phyloP scores from a whole-genome alignment of 352 stramenopile genomes.

The Pilasporangium apinafurcum region DNA sequence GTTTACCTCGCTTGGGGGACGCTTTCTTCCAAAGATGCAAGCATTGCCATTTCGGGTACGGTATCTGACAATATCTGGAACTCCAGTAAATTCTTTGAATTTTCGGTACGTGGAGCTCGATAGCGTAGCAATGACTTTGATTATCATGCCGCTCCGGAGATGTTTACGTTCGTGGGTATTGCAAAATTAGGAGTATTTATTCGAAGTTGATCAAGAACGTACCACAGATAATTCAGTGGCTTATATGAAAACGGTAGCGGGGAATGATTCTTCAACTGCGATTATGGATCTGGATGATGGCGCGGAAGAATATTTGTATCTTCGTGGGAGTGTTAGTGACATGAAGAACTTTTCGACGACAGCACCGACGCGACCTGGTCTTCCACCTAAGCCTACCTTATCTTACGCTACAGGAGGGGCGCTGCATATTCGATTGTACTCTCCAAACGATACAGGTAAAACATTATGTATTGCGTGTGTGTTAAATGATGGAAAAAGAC shows the following conservation, averaged over 20 bases:
- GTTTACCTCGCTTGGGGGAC: slow-evolving; percentile 5
- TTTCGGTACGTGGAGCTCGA: slow-evolving; percentile 33
- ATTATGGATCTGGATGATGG: slow-evolving; percentile 7
- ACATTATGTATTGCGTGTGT: background rate
- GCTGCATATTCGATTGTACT: slow-evolving; percentile 30
- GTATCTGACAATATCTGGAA: slow-evolving; percentile 1
- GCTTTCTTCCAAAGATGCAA: slow-evolving; percentile 13
- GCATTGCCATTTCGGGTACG: slow-evolving; percentile 11
- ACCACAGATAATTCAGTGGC: background rate
- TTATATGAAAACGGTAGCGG: slow-evolving; percentile 1
- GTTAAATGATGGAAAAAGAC: background rate
- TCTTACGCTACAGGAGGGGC: slow-evolving; percentile 31
- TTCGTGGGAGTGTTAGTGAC: slow-evolving; percentile 18
- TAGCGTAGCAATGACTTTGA: no score
- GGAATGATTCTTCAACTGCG: background rate
- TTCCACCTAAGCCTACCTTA: slow-evolving; percentile 11
- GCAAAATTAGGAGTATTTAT: slow-evolving; percentile 33
- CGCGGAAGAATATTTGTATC: slow-evolving; percentile 6
- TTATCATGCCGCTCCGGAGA: no score
- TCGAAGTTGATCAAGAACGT: slow-evolving; percentile 24
- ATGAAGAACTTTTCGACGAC: slow-evolving; percentile 26
- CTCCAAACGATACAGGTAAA: slow-evolving; percentile 47
- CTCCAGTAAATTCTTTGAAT: slow-evolving; percentile 28
- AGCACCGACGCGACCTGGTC: slow-evolving; percentile 18
- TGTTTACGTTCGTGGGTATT: no score